phyloP scores from a whole-genome alignment of 805 yeast species.

The Isabelozyma heimii region DNA sequence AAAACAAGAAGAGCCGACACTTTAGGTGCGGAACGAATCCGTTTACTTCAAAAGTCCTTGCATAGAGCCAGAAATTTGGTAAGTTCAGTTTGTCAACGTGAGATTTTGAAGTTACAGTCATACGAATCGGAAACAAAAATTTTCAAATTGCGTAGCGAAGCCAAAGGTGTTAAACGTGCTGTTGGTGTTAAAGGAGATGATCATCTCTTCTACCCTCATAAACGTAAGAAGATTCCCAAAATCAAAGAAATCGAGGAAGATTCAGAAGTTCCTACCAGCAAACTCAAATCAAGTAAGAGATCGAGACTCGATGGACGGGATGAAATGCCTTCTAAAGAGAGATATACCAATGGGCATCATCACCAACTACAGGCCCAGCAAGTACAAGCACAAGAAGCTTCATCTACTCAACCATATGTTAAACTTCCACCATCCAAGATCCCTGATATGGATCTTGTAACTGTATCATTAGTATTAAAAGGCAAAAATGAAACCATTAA shows the following conservation, averaged over 20 bases:
- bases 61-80: slow-evolving; percentile 71
- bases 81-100: slow-evolving; percentile 71
- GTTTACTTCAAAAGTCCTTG: slow-evolving; percentile 71
- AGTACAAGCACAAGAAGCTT: slow-evolving; percentile 13
- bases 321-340: slow-evolving; percentile 1
- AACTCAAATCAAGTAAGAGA: slow-evolving; percentile 19
- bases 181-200: slow-evolving; percentile 81
- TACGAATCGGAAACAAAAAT: slow-evolving; percentile 62
- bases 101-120: slow-evolving; percentile 57
- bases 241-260: slow-evolving; percentile 38
- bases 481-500: slow-evolving; percentile 77
- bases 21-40: slow-evolving; percentile 80
- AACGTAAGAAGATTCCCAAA: slow-evolving; percentile 53
- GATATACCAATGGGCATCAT: not conserved
- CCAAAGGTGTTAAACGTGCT: slow-evolving; percentile 71
- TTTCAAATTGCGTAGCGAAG: slow-evolving; percentile 69
- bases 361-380: slow-evolving; percentile 5
- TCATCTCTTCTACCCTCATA: slow-evolving; percentile 75
- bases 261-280: slow-evolving; percentile 13
- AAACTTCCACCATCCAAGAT: slow-evolving; percentile 86
- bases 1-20: slow-evolving; percentile 94
- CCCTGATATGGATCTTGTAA: slow-evolving; percentile 86
- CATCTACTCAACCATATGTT: slow-evolving; percentile 71
- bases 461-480: slow-evolving; percentile 69
- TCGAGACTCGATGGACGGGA: slow-evolving; percentile 17